phyloP scores from a whole-genome alignment of 2,329 filamentous ascomycete species.

The Aspergillus calidoustus region DNA sequence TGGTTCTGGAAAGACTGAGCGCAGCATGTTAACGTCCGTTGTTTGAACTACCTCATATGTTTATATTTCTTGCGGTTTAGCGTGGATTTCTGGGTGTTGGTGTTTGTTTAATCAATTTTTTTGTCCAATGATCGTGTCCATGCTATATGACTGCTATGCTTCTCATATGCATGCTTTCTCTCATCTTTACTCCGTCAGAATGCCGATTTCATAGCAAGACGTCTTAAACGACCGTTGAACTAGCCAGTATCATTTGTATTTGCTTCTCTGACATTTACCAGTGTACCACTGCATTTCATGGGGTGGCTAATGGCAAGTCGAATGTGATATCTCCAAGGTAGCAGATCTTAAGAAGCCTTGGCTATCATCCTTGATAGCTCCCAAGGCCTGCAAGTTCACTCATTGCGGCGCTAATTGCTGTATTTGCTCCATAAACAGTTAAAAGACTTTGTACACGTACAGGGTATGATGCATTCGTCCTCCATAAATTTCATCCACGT shows the following conservation, averaged over 20 bases:
- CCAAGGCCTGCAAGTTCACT: background rate
- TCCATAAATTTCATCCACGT: background rate
- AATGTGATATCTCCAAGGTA: background rate
- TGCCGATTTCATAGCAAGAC: too few relatives aligned
- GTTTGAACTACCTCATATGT: background rate
- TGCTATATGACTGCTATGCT: too few relatives aligned
- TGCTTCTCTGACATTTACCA: too few relatives aligned
- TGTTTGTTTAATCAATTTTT: background rate
- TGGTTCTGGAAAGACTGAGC: constrained; percentile 47
- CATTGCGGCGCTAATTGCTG: background rate
- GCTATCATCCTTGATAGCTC: background rate
- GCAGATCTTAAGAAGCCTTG: background rate
- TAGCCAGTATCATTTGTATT: too few relatives aligned
- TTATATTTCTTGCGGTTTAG: background rate
- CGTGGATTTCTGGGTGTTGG: background rate
- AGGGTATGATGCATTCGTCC: background rate
- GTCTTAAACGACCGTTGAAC: too few relatives aligned
- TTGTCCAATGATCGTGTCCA: background rate
- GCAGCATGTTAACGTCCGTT: background rate
- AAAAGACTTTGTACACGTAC: background rate
- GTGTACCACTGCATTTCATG: too few relatives aligned
- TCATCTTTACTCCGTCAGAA: too few relatives aligned
- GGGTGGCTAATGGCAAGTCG: too few relatives aligned
- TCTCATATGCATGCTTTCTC: too few relatives aligned
- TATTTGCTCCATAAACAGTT: background rate